Conservation (phyloP, 2,329 filamentous ascomycete genomes). For the Talaromyces sp. region DNA sequence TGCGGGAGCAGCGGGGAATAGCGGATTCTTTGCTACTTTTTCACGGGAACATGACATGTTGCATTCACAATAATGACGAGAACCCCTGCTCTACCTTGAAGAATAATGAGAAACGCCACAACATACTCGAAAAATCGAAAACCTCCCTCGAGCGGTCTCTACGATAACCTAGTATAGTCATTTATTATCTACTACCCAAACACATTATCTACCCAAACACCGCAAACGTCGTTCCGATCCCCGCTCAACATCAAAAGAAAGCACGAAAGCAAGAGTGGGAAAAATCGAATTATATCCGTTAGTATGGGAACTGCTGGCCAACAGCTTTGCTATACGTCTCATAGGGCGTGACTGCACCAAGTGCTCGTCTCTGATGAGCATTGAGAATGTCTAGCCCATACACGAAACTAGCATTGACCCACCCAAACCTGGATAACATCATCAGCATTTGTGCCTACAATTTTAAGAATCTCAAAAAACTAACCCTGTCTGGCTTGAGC, state of each 20-base stretch:
- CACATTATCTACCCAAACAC: not conserved
- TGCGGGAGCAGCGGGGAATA: not conserved
- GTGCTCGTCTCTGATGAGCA: constrained; percentile 79
- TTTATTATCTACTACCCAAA: not conserved
- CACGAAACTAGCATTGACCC: constrained; percentile 98
- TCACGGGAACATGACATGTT: not conserved
- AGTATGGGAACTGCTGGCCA: constrained; percentile 29
- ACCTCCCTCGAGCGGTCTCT: not conserved
- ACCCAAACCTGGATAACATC: constrained; percentile 67
- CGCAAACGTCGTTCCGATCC: not conserved
- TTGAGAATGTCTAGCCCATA: constrained; percentile 86
- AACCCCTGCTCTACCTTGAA: not conserved
- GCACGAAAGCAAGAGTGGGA: not conserved
- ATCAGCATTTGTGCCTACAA: constrained; percentile 68
- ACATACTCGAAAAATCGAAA: not conserved
- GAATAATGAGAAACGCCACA: not conserved
- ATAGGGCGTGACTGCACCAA: constrained; percentile 83
- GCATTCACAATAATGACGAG: not conserved
- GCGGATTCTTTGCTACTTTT: not conserved
- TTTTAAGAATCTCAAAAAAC: constrained; percentile 66
- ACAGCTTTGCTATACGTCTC: constrained; percentile 70
- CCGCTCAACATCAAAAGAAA: not conserved
- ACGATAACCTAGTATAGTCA: not conserved
- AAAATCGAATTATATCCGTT: not conserved
- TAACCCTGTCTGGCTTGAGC: constrained; percentile 30